phyloP scores from a whole-genome alignment of 2,329 filamentous ascomycete genomes.

The Chrysoporthe austroafricana region DNA sequence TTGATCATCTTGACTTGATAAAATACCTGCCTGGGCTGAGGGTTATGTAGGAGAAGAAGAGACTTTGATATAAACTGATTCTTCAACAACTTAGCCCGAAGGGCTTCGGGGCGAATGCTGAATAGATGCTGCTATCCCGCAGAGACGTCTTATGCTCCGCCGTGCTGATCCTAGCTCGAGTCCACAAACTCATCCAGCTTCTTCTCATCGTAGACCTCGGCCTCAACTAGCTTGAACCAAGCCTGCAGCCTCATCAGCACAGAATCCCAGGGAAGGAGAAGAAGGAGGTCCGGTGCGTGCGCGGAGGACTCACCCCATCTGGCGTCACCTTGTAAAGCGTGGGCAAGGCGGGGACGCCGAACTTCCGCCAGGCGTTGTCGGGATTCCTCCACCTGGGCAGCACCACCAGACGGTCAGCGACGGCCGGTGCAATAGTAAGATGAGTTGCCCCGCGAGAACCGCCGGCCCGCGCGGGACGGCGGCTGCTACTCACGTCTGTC shows the following conservation, averaged over 20 bases:
- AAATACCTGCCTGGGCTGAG: too few relatives aligned
- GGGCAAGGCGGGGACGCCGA: constrained; percentile 33
- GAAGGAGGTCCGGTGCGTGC: too few relatives aligned
- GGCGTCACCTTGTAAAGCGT: constrained; percentile 34
- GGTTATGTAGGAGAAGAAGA: too few relatives aligned
- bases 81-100: too few relatives aligned
- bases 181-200: constrained; percentile 34
- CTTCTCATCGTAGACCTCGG: constrained; percentile 33
- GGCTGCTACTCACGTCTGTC: constrained; percentile 31
- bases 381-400: constrained; percentile 31
- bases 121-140: background rate
- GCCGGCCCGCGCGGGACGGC: background rate
- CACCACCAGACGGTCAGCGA: background rate
- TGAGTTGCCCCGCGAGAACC: background rate
- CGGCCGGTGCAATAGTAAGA: background rate
- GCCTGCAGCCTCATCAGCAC: constrained; percentile 28
- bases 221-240: constrained; percentile 34
- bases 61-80: too few relatives aligned
- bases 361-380: constrained; percentile 34
- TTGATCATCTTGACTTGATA: too few relatives aligned
- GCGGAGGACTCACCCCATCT: constrained; percentile 30
- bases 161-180: constrained; percentile 2
- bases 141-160: background rate
- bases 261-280: rapidly evolving
- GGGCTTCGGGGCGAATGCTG: too few relatives aligned